phyloP scores from a whole-genome alignment of 768 basidiomycete species.

The Leccinum subtestaceum region DNA sequence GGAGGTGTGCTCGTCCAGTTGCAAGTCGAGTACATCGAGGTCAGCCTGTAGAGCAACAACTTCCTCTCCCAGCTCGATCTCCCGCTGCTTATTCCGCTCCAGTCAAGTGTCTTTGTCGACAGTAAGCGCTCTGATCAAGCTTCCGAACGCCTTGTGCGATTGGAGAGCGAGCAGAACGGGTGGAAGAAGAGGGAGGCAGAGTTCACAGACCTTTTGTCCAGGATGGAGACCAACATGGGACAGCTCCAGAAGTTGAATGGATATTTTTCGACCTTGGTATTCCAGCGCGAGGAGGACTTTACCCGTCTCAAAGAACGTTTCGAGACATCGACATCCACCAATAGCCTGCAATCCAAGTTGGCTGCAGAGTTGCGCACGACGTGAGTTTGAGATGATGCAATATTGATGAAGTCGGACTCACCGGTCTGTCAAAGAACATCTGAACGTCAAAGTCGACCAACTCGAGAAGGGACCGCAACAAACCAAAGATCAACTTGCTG shows the following conservation, averaged over 20 bases:
- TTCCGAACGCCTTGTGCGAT: conserved; percentile 76
- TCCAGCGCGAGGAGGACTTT: conserved; percentile 80
- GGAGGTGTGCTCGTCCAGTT: conserved; percentile 75
- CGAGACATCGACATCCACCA: conserved; percentile 45
- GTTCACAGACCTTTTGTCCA: conserved; percentile 53
- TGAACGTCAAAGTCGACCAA: conserved; percentile 55
- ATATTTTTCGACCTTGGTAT: conserved; percentile 64
- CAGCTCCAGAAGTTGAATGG: conserved; percentile 59
- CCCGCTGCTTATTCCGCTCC: conserved; percentile 81
- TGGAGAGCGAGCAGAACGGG: conserved; percentile 73
- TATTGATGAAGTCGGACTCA: background rate
- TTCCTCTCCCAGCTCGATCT: conserved; percentile 84
- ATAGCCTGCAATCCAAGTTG: conserved; percentile 72
- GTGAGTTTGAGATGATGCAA: conserved; percentile 39
- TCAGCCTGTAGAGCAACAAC: conserved; percentile 76
- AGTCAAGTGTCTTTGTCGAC: conserved; percentile 83
- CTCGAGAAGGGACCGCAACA: conserved; percentile 70
- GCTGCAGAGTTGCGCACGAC: conserved; percentile 58
- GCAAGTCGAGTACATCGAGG: conserved; percentile 79
- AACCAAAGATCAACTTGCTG: conserved; percentile 71
- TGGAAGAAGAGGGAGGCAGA: conserved; percentile 66
- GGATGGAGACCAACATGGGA: conserved; percentile 58
- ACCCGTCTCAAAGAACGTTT: conserved; percentile 70
- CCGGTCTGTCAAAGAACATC: conserved; percentile 49
- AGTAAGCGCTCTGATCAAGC: conserved; percentile 78